A percentile compares a stretch with the other conserved stretches of the same genome.
Conservation (phyloP, 257 asterid species). For the Nicotiana otophora region DNA sequence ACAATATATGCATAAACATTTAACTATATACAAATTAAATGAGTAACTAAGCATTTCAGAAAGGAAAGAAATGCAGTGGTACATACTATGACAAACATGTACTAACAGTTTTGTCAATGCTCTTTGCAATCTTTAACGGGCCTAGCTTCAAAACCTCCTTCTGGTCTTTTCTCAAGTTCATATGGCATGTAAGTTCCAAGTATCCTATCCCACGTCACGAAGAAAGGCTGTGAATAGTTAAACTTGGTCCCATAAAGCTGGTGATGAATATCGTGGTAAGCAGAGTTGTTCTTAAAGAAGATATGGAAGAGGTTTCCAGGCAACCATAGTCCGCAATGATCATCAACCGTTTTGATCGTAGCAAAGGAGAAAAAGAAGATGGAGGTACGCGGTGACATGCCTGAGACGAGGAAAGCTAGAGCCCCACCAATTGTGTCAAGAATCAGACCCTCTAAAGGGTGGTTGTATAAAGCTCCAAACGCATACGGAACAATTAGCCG, state of each 20-base stretch:
- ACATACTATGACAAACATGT: constrained; percentile 26
- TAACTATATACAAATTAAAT: constrained; percentile 34
- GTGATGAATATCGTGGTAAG: constrained; percentile 90
- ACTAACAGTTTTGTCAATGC: constrained; percentile 21
- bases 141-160: constrained; percentile 74
- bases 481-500: constrained; percentile 86
- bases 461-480: constrained; percentile 89
- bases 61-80: constrained; percentile 23
- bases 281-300: constrained; percentile 71
- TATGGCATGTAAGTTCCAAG: constrained; percentile 88
- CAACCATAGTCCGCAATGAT: constrained; percentile 86
- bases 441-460: constrained; percentile 84
- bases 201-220: constrained; percentile 79
- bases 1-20: constrained; percentile 27
- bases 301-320: constrained; percentile 81
- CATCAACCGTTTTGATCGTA: constrained; percentile 84
- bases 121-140: constrained; percentile 65
- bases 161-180: constrained; percentile 60
- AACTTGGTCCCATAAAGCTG: constrained; percentile 81
- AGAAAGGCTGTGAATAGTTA: constrained; percentile 90
- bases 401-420: constrained; percentile 69
- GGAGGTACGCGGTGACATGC: constrained; percentile 86
- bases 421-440: constrained; percentile 92
- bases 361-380: constrained; percentile 93
- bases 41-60: constrained; percentile 20